A percentile compares a stretch with the other conserved stretches of the same genome.
phyloP scores from a whole-genome alignment of 2,329 filamentous ascomycete species.

The Talaromyces piceae region DNA sequence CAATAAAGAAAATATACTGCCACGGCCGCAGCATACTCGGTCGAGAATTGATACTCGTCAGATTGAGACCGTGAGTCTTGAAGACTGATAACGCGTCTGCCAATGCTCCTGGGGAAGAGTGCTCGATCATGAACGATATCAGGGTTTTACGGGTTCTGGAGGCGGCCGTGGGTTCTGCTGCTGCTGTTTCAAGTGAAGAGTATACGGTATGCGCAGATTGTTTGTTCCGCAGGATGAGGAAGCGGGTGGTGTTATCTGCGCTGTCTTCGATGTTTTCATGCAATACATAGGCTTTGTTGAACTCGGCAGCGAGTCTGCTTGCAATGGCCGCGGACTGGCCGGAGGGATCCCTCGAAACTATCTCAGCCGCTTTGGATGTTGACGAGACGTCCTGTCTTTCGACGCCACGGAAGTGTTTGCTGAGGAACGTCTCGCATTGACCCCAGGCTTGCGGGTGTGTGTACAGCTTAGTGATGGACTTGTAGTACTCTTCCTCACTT shows the following conservation, averaged over 20 bases:
- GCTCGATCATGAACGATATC: conserved; percentile 74
- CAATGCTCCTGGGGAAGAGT: conserved; percentile 70
- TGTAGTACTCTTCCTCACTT: too few relatives aligned
- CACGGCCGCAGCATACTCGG: conserved; percentile 69
- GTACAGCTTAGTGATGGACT: conserved; percentile 67
- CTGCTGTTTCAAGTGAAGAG: too few relatives aligned
- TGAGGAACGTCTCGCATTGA: conserved; percentile 74
- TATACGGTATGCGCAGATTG: conserved; percentile 20
- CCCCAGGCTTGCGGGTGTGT: conserved; percentile 94
- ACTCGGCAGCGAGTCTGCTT: conserved; percentile 62
- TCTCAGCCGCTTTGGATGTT: conserved; percentile 76
- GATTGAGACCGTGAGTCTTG: conserved; percentile 62
- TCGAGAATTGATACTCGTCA: conserved; percentile 84
- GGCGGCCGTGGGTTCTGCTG: too few relatives aligned
- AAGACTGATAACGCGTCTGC: conserved; percentile 77
- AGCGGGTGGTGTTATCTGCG: conserved; percentile 41
- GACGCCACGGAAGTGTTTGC: conserved; percentile 60
- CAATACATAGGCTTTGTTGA: conserved; percentile 63
- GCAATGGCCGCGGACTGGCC: conserved; percentile 70
- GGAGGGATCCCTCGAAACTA: conserved; percentile 52
- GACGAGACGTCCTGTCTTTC: conserved; percentile 78
- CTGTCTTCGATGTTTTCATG: conserved; percentile 42
- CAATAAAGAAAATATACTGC: conserved; percentile 92
- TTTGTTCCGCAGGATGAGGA: conserved; percentile 37
- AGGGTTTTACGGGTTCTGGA: conserved; percentile 55